Evolutionary conservation across 78 protist species (phyloP).

Genomic region (Dictyostelium citrinum): DNA sequence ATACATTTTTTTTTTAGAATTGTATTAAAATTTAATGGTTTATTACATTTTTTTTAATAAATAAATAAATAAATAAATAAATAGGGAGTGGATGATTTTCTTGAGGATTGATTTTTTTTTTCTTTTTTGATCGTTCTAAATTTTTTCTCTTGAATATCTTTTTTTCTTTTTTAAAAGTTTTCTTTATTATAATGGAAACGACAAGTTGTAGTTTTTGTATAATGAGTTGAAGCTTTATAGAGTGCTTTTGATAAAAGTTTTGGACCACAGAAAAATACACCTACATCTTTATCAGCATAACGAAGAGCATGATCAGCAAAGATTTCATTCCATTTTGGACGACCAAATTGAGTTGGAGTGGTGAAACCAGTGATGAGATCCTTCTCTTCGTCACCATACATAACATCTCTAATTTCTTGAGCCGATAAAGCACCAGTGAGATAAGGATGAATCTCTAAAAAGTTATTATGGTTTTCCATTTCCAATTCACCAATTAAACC

Average conservation of each 20-base stretch:
- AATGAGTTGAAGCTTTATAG: conserved; percentile 27
- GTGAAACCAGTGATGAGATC: conserved; percentile 85
- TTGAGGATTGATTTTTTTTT: not conserved
- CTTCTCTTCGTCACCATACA: conserved; percentile 75
- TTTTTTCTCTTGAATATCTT: too few relatives aligned
- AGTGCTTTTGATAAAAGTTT: conserved; percentile 73
- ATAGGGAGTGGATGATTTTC: not conserved
- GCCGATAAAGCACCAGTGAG: conserved; percentile 83
- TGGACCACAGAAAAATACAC: conserved; percentile 91
- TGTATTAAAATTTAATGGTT: not conserved
- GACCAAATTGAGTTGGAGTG: conserved; percentile 75
- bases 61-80: not conserved
- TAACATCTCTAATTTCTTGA: conserved; percentile 84
- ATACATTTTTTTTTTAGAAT: not conserved
- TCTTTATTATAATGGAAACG: conserved; percentile 84
- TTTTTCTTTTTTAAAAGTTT: conserved; percentile 78
- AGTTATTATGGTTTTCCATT: conserved; percentile 50
- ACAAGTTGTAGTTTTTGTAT: conserved; percentile 51
- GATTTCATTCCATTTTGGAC: conserved; percentile 74
- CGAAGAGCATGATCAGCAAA: conserved; percentile 56
- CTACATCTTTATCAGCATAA: conserved; percentile 70
- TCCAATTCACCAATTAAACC: conserved; percentile 84
- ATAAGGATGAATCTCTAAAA: conserved; percentile 82
- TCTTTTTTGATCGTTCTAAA: not conserved
- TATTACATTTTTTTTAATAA: not conserved